Conservation (phyloP, 768 basidiomycete species). For the Tubosaeta sp. region DNA sequence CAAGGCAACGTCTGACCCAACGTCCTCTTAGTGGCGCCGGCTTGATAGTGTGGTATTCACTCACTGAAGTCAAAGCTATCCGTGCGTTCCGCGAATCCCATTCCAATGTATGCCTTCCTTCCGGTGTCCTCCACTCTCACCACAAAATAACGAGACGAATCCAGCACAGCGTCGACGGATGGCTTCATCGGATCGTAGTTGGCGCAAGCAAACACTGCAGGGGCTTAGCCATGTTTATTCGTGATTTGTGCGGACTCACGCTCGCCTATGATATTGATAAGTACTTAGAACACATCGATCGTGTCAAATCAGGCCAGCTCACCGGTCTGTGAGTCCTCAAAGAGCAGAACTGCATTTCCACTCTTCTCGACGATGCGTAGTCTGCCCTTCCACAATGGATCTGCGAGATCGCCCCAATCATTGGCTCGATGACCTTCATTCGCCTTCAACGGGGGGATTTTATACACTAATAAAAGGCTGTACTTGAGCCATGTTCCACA, state of each 20-base stretch:
- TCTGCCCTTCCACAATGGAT: conserved; percentile 89
- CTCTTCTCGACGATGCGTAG: conserved; percentile 81
- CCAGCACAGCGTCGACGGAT: conserved; percentile 91
- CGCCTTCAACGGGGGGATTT: conserved; percentile 80
- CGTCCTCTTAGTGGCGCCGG: not conserved
- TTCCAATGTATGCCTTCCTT: conserved; percentile 87
- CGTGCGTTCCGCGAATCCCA: conserved; percentile 85
- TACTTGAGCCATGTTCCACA: conserved; percentile 18
- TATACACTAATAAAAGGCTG: conserved; percentile 64
- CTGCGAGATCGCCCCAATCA: conserved; percentile 84
- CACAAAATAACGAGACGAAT: conserved; percentile 94
- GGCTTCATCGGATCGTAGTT: conserved; percentile 76
- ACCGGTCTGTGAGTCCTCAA: conserved; percentile 84
- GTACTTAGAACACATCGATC: too few relatives aligned
- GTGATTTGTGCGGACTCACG: conserved; percentile 40
- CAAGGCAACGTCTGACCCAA: conserved; percentile 64
- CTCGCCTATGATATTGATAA: conserved; percentile 46
- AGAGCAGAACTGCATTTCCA: conserved; percentile 59
- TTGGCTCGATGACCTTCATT: conserved; percentile 90
- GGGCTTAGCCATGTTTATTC: conserved; percentile 7
- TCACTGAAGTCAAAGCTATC: conserved; percentile 92
- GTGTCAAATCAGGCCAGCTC: conserved; percentile 19
- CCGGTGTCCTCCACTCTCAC: conserved; percentile 85
- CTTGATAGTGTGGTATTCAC: conserved; percentile 25
- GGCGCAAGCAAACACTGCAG: conserved; percentile 79